Percentiles rank a stretch among this genome's conserved stretches.
phyloP scores from a whole-genome alignment of 371 early-diverging fungal species.

The Haplosporangium sp. region DNA sequence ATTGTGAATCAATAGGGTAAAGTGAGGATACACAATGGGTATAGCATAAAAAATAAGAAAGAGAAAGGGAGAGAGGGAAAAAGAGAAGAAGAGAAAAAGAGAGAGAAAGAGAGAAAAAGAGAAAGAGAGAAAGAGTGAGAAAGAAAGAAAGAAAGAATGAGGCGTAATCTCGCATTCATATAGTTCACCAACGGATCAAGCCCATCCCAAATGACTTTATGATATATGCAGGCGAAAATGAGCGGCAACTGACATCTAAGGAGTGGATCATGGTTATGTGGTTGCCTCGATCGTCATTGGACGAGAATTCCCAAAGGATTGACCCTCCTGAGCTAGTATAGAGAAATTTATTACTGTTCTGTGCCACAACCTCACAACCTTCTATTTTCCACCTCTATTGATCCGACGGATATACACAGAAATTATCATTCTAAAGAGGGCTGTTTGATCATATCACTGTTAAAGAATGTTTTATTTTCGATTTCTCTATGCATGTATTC shows the following conservation, averaged over 20 bases:
- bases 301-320: not conserved
- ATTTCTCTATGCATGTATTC: not conserved
- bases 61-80: not conserved
- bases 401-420: not conserved
- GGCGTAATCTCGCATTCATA: not conserved
- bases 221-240: not conserved
- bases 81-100: constrained; percentile 2
- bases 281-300: constrained; percentile 3
- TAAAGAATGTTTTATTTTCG: not conserved
- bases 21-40: not conserved
- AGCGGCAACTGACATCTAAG: constrained; percentile 1
- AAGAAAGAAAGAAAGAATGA: not conserved
- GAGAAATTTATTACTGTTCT: constrained; percentile 8
- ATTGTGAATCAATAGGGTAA: not conserved
- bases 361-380: not conserved
- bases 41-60: not conserved
- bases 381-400: not conserved
- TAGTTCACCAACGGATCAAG: constrained; percentile 5
- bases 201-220: not conserved
- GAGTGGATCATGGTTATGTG: constrained; percentile 9
- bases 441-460: constrained; percentile 10
- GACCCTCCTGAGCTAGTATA: not conserved
- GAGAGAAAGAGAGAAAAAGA: not conserved
- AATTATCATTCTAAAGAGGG: not conserved
- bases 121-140: not conserved